A percentile compares a stretch with the other conserved stretches of the same genome.
phyloP scores from a whole-genome alignment of 805 yeast species.

The Candida tibetensis region DNA sequence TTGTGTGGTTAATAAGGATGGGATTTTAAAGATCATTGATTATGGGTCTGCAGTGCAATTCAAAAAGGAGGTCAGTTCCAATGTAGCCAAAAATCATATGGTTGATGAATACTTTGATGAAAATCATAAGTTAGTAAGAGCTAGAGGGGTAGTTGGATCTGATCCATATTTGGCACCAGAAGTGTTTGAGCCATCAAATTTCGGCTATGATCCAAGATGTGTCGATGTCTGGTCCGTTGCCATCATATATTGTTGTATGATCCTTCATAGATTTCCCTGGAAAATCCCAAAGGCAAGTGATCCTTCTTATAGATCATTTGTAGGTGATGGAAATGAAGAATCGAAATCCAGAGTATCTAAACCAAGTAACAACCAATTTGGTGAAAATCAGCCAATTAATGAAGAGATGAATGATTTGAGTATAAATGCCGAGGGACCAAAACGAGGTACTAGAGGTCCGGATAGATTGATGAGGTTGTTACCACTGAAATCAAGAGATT shows the following conservation, averaged over 20 bases:
- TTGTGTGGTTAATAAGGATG: constrained; percentile 75
- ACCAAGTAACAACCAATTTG: no score
- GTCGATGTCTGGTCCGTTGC: constrained; percentile 95
- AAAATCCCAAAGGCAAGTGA: constrained; percentile 80
- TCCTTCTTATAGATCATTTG: constrained; percentile 68
- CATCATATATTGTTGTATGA: constrained; percentile 88
- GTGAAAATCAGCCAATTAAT: no score
- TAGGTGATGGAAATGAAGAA: constrained; percentile 17
- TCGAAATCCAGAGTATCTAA: no score
- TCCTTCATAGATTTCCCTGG: constrained; percentile 90
- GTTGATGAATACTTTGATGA: constrained; percentile 35
- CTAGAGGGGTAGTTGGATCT: constrained; percentile 88
- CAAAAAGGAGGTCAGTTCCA: constrained; percentile 45
- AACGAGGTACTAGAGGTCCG: constrained; percentile 7
- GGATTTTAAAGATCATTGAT: constrained; percentile 83
- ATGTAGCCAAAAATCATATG: constrained; percentile 3
- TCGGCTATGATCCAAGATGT: constrained; percentile 77
- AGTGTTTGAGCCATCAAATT: constrained; percentile 48
- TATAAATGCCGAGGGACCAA: constrained; percentile 5
- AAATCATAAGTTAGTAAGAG: constrained; percentile 50
- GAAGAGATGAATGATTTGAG: constrained; percentile 4
- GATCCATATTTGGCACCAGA: constrained; percentile 97
- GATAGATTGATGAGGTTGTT: constrained; percentile 49
- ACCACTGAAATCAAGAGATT: constrained; percentile 61
- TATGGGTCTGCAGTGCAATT: constrained; percentile 91